A percentile compares a stretch with the other conserved stretches of the same genome.
phyloP scores from a whole-genome alignment of 768 basidiomycete species.

The Tremella fuciformis region DNA sequence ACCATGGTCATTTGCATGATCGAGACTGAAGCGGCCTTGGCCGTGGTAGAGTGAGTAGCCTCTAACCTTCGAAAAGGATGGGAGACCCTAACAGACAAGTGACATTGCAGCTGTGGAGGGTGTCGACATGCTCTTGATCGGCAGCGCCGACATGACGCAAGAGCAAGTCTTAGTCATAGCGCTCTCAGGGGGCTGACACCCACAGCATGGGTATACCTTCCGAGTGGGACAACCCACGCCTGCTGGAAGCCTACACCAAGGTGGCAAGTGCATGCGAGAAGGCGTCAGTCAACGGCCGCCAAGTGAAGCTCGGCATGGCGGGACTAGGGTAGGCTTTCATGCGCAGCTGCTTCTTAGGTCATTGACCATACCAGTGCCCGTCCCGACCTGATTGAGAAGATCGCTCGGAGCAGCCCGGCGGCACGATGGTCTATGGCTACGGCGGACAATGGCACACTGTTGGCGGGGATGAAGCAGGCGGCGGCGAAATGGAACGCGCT shows the following conservation, averaged over 20 bases:
- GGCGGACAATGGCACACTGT: constrained; percentile 17
- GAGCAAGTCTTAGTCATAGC: constrained; percentile 17
- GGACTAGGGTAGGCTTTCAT: constrained; percentile 23
- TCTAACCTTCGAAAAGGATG: background rate
- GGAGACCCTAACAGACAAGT: background rate
- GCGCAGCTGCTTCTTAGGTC: too few species aligned
- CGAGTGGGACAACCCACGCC: constrained; percentile 16
- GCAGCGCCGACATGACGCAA: constrained; percentile 20
- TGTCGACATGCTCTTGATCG: constrained; percentile 26
- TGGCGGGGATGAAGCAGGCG: constrained; percentile 15
- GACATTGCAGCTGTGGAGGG: constrained; percentile 28
- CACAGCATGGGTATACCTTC: constrained; percentile 27
- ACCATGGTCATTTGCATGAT: constrained; percentile 27
- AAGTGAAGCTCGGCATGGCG: constrained; percentile 21
- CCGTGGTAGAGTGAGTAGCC: constrained; percentile 20
- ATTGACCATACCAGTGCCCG: constrained; percentile 9
- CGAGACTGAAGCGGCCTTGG: constrained; percentile 21
- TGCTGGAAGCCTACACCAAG: constrained; percentile 14
- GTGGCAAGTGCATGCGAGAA: constrained; percentile 18
- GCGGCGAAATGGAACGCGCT: too few species aligned
- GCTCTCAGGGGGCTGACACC: background rate
- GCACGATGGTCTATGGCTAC: constrained; percentile 25
- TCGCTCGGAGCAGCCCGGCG: constrained; percentile 12
- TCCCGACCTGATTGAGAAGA: constrained; percentile 24
- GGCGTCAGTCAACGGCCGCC: constrained; percentile 16